These are phyloP conservation scores for Volvox reticuliferus DNA, from an alignment of 139 green algal genomes.

Conservation along the genomic window DNA sequence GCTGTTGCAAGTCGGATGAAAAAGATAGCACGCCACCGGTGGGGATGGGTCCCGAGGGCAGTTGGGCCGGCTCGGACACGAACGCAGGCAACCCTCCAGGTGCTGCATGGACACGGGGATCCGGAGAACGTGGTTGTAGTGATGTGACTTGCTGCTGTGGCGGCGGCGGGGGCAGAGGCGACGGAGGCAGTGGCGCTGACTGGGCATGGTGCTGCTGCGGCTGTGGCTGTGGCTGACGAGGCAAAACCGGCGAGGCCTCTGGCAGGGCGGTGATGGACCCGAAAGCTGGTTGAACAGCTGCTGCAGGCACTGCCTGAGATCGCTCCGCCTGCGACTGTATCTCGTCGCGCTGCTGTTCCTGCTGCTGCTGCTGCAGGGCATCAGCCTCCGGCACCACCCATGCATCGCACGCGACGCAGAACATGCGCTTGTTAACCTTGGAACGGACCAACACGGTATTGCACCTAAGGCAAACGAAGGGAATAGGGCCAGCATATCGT, in stretches of 20 bases:
- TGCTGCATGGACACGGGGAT: background rate
- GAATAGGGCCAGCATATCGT: no score
- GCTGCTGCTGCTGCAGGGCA: background rate
- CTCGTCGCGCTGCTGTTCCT: background rate
- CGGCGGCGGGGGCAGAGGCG: no score
- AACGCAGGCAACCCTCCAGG: background rate
- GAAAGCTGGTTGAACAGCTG: no score
- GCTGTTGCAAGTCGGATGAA: background rate
- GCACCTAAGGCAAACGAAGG: slow-evolving; percentile 10
- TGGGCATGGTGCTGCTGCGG: background rate
- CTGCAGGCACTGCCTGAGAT: background rate
- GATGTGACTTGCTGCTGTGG: background rate
- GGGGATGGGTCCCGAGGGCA: background rate
- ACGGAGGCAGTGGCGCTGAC: background rate
- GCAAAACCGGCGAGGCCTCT: no score
- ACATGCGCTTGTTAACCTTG: slow-evolving; percentile 30
- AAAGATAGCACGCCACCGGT: background rate
- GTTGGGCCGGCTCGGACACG: background rate
- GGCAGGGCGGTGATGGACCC: no score
- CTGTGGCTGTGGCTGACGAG: background rate
- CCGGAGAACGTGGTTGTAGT: no score
- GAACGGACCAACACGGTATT: slow-evolving; percentile 34
- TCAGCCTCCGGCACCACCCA: slow-evolving; percentile 31
- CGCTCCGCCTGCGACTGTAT: background rate
- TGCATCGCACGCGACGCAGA: slow-evolving; percentile 47